Conservation (phyloP, 73 alveolate genomes). For the Durusdinium trenchii region DNA sequence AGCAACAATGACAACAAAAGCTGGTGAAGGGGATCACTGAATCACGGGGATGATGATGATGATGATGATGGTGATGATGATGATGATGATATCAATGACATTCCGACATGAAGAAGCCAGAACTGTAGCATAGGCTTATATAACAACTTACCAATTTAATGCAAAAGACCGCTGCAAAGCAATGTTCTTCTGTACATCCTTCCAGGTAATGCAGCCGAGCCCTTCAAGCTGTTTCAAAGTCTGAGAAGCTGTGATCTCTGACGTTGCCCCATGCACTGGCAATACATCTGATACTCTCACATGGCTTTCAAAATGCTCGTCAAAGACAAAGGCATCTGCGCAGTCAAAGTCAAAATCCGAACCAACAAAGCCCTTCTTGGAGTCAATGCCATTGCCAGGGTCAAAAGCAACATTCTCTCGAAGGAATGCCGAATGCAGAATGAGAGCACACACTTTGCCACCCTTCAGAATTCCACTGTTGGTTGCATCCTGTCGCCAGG, state of each 20-base stretch:
- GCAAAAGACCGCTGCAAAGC: too few species aligned
- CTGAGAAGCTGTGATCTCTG: background rate
- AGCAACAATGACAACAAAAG: too few species aligned
- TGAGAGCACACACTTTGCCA: background rate
- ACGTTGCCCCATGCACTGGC: background rate
- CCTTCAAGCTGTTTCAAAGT: slow-evolving; percentile 33
- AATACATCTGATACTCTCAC: background rate
- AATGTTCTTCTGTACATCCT: too few species aligned
- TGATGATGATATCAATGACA: too few species aligned
- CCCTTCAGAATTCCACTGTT: slow-evolving; percentile 2
- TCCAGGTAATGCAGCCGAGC: slow-evolving; percentile 22
- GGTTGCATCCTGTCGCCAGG: background rate
- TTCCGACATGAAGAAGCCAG: too few species aligned
- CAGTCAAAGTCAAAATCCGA: background rate
- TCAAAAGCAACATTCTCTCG: background rate
- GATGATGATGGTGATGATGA: too few species aligned
- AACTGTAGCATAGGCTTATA: too few species aligned
- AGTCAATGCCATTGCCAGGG: background rate
- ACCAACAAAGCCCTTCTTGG: background rate
- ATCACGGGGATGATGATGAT: too few species aligned
- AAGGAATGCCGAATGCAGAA: background rate
- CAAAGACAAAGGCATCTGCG: background rate
- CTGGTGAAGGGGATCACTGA: too few species aligned
- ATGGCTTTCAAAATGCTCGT: background rate
- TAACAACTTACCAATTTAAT: too few species aligned